Conservation (phyloP, 495 filamentous ascomycete species). For the Evansstolkia leycettana region DNA sequence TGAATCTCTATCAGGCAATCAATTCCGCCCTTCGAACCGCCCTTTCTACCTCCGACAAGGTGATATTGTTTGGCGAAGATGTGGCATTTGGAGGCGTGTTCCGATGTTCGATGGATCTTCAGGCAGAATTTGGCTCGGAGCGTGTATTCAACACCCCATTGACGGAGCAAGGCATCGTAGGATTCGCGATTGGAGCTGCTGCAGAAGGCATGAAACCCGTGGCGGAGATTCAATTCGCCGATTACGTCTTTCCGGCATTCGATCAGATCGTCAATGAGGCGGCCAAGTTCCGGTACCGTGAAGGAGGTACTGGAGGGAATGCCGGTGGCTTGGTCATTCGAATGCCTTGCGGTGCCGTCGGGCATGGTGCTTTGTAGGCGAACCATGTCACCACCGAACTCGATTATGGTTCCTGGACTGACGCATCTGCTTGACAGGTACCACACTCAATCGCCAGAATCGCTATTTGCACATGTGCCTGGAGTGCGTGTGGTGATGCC, state of each 20-base stretch:
- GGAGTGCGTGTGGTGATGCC: constrained; percentile 86
- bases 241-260: constrained; percentile 94
- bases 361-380: constrained; percentile 79
- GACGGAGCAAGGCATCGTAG: constrained; percentile 87
- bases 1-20: constrained; percentile 88
- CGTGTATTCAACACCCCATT: constrained; percentile 96
- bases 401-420: constrained; percentile 6
- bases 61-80: constrained; percentile 91
- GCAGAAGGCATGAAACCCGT: constrained; percentile 87
- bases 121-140: constrained; percentile 73
- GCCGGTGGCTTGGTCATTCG: constrained; percentile 74
- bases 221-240: constrained; percentile 96
- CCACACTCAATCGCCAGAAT: constrained; percentile 88
- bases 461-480: constrained; percentile 84
- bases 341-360: constrained; percentile 91
- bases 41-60: constrained; percentile 71
- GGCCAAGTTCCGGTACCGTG: constrained; percentile 82
- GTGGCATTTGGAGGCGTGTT: constrained; percentile 96
- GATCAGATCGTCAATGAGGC: constrained; percentile 98
- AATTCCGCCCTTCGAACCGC: constrained; percentile 78
- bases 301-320: constrained; percentile 56
- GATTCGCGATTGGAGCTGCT: constrained; percentile 83
- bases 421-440: constrained; percentile 38
- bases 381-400: background rate
- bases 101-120: constrained; percentile 83